Evolutionary conservation across 257 asterid species (phyloP).

Genomic region (Fraxinus excelsior): DNA sequence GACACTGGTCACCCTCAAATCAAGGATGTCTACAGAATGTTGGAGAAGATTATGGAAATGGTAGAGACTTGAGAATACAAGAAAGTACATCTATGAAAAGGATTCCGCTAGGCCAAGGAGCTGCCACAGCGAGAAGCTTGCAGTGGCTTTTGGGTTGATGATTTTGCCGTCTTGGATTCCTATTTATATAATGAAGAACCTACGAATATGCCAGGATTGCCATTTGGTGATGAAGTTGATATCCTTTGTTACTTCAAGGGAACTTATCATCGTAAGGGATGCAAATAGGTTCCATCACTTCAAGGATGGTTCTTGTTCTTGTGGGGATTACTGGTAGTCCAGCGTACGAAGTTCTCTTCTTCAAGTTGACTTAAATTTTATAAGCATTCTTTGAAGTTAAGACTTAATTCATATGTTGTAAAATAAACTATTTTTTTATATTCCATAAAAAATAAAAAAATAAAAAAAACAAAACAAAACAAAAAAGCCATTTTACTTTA

Average conservation of each 20-base stretch:
- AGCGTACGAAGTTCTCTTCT: too few relatives aligned
- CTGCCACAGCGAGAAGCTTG: conserved; percentile 18
- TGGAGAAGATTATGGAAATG: conserved; percentile 13
- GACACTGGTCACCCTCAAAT: conserved; percentile 24
- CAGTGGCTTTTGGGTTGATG: conserved; percentile 22
- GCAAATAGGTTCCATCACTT: conserved; percentile 23
- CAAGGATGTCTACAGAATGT: conserved; percentile 7
- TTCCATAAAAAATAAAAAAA: too few relatives aligned
- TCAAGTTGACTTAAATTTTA: neutral
- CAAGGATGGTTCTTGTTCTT: conserved; percentile 22
- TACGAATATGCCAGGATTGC: conserved; percentile 19
- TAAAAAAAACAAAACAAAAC: conserved; percentile 1
- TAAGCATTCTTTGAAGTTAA: neutral
- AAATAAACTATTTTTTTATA: neutral
- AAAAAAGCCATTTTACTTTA: too few relatives aligned
- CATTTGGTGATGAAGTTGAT: conserved; percentile 25
- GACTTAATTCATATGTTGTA: neutral
- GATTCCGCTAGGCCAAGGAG: conserved; percentile 12
- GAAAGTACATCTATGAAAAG: conserved; percentile 7
- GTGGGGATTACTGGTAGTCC: conserved; percentile 21
- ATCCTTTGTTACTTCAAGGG: conserved; percentile 17
- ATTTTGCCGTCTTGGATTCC: conserved; percentile 23
- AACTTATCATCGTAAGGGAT: conserved; percentile 21
- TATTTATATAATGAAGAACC: conserved; percentile 17
- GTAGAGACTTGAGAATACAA: neutral